Base-by-base conservation (phyloP, 495 filamentous ascomycete species). In the Talaromyces stipitatus region DNA sequence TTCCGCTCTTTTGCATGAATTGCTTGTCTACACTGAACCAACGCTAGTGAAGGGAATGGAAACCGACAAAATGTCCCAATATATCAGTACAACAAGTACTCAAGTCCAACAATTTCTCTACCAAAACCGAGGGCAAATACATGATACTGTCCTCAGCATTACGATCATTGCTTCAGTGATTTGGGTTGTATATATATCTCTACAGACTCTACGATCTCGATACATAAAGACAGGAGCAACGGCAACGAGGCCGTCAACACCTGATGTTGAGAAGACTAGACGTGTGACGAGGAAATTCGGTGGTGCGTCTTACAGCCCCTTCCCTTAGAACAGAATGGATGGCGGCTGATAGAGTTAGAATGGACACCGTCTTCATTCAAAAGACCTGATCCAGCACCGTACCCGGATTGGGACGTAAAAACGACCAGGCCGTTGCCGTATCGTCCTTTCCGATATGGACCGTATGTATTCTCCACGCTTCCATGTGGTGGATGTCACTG, bases 401-500 rank as follows among this genome's bases (percentile, higher is more conserved):
- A 87, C 58, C 80, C 81, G 4, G 68, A 83, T 66, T 95, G 91
- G 91, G 79, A 87, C 59, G 66, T 94, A 32, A 66, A 81, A 45
- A 71, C 74, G 46, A 87, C 89, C 2, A 90, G 89, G 61, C 88
- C 91, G 3, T 81, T 90, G 14, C 87, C 88, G 10, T 96, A 95
- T 70, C 82, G 91, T 23, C 89, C 91, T 4, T 95, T 95, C 68
- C 82, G 85, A 71, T 83, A 92, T 73, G 90, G 90, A 2, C 88
- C 88, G 67, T 78, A 65, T 66, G 74, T 64, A 16, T 5, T n/a
- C 38, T 30, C 23, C 20, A 33, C 75, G 78, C 51, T 1, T 1
- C 22, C 24, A 55, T 22, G 36, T 52, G 30, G 26, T 33, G 28
- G 22, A 28, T 50, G 7, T 36, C 12, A 4, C 33, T 36, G 33